These are phyloP conservation scores for Diaporthe amygdali DNA, from an alignment of 2,329 filamentous ascomycete species.

Conservation along the genomic window DNA sequence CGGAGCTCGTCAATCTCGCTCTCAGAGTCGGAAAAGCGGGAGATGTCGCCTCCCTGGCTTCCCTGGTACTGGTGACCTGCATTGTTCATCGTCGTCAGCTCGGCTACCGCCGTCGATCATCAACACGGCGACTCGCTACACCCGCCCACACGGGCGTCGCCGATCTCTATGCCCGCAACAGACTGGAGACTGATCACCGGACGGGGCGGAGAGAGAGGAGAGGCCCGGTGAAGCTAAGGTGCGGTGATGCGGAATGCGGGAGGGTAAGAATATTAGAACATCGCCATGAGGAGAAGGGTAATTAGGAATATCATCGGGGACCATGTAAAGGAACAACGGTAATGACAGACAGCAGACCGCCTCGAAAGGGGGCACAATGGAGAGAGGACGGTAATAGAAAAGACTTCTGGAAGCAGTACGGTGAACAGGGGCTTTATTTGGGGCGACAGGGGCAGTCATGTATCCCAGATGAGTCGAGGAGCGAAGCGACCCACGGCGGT, in stretches of 20 bases:
- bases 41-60: conserved; percentile 37
- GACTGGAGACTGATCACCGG: conserved; percentile 7
- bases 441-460: conserved; percentile 24
- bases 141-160: conserved; percentile 18
- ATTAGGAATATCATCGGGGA: conserved; percentile 16
- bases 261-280: neutral
- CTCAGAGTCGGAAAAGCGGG: conserved; percentile 50
- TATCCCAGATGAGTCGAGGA: conserved; percentile 26
- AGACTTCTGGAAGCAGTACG: conserved; percentile 22
- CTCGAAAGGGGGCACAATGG: conserved; percentile 27
- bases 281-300: neutral
- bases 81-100: conserved; percentile 41
- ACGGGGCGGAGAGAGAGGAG: neutral
- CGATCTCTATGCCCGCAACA: conserved; percentile 13
- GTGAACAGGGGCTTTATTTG: conserved; percentile 24
- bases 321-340: conserved; percentile 14
- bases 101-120: conserved; percentile 20
- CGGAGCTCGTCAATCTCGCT: conserved; percentile 37
- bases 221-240: neutral
- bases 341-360: conserved; percentile 26
- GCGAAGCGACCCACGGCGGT: conserved; percentile 26
- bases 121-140: conserved; percentile 15
- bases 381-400: conserved; percentile 22
- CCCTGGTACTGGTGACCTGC: conserved; percentile 34
- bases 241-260: neutral